phyloP scores from a whole-genome alignment of 768 basidiomycete genomes.

The Naganishia vishniacii region DNA sequence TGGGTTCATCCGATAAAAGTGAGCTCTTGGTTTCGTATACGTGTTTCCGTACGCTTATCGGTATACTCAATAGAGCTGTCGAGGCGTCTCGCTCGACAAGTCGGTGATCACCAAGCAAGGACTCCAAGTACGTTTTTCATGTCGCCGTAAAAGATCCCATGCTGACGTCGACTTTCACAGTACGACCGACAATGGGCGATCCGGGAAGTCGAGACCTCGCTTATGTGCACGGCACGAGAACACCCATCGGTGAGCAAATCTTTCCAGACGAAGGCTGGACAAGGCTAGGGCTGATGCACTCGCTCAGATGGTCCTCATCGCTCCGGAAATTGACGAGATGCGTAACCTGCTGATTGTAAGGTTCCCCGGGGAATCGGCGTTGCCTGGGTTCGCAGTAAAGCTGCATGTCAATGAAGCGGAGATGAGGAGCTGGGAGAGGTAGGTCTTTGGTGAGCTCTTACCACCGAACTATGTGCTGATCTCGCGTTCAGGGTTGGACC shows the following conservation, averaged over 20 bases:
- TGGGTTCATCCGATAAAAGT: slow-evolving; percentile 28
- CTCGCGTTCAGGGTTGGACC: slow-evolving; percentile 8
- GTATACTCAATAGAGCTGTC: slow-evolving; percentile 17
- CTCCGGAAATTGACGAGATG: slow-evolving; percentile 17
- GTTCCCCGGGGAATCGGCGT: slow-evolving; percentile 15
- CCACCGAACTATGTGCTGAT: background rate
- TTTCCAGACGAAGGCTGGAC: background rate
- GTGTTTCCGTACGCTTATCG: background rate
- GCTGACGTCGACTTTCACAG: background rate
- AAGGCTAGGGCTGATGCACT: too few species aligned
- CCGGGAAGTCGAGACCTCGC: slow-evolving; percentile 4
- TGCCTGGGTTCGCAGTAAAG: slow-evolving; percentile 17
- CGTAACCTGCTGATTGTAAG: slow-evolving; percentile 2
- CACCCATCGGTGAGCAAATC: slow-evolving; percentile 16
- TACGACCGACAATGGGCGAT: slow-evolving; percentile 23
- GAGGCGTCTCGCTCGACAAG: slow-evolving; percentile 11
- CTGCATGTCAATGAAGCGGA: slow-evolving; percentile 1
- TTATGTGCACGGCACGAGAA: slow-evolving; percentile 20
- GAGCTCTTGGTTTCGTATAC: background rate
- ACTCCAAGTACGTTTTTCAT: slow-evolving; percentile 6
- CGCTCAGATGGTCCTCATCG: slow-evolving; percentile 23
- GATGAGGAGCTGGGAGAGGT: slow-evolving; percentile 12
- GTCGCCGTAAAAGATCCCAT: background rate
- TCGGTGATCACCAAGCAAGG: slow-evolving; percentile 19
- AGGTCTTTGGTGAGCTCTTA: background rate